Conservation (phyloP, 495 filamentous ascomycete species). For the Penicillium lividum region DNA sequence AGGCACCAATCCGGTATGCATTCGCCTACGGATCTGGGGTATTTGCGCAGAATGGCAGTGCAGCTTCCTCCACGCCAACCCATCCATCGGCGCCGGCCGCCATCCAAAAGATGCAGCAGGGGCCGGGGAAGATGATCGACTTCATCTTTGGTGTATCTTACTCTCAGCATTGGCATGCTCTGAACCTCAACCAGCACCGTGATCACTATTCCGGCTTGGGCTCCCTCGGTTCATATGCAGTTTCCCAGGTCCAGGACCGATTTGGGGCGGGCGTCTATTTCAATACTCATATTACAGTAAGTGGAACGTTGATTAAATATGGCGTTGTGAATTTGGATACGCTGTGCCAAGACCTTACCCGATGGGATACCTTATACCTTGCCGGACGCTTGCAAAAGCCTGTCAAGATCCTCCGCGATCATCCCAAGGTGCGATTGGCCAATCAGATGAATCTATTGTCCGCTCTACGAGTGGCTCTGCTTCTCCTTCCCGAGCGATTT, state of each 20-base stretch:
- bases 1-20: conserved; percentile 90
- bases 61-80: conserved; percentile 46
- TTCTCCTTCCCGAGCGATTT: conserved; percentile 80
- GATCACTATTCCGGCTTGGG: conserved; percentile 90
- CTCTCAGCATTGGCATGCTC: conserved; percentile 93
- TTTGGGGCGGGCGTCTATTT: conserved; percentile 96
- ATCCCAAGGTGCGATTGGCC: conserved; percentile 83
- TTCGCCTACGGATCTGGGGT: conserved; percentile 98
- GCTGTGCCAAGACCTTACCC: conserved; percentile 76
- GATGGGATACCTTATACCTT: conserved; percentile 92
- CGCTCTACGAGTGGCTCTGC: conserved; percentile 82
- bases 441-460: conserved; percentile 95
- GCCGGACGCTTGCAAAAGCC: conserved; percentile 95
- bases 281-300: conserved; percentile 93
- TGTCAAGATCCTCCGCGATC: conserved; percentile 94
- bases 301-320: conserved; percentile 95
- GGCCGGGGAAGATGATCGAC: conserved; percentile 93
- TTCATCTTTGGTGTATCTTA: conserved; percentile 96
- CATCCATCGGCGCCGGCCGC: conserved; percentile 78
- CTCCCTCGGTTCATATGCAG: conserved; percentile 78
- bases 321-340: conserved; percentile 92
- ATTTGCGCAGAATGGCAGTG: conserved; percentile 71
- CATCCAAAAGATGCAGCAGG: conserved; percentile 77
- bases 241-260: conserved; percentile 81
- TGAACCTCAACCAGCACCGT: conserved; percentile 85